These are phyloP conservation scores for Suhomyces maxii DNA, from an alignment of 1,139 yeast genomes.

Conservation along the genomic window DNA sequence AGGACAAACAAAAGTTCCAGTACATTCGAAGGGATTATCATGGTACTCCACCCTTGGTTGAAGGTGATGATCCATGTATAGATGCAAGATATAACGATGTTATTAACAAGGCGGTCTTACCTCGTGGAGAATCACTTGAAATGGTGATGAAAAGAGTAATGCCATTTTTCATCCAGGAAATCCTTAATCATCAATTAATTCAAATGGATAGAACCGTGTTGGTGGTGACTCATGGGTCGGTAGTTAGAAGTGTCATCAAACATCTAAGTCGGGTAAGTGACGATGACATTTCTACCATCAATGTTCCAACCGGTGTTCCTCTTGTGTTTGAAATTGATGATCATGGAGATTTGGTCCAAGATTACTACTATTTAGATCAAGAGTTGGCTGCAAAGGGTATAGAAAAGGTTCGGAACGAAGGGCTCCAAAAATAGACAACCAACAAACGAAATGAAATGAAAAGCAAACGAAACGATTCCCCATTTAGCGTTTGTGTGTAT, in stretches of 20 bases:
- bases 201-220: slow-evolving; percentile 49
- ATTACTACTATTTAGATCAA: slow-evolving; percentile 66
- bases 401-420: slow-evolving; percentile 63
- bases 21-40: slow-evolving; percentile 64
- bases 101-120: slow-evolving; percentile 35
- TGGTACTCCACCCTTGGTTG: slow-evolving; percentile 64
- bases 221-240: slow-evolving; percentile 75
- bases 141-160: slow-evolving; percentile 64
- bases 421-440: slow-evolving; percentile 21
- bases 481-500: neutral
- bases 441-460: neutral
- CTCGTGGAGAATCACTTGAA: slow-evolving; percentile 67
- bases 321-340: slow-evolving; percentile 56
- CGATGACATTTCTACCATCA: slow-evolving; percentile 61
- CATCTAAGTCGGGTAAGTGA: slow-evolving; percentile 57
- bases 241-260: slow-evolving; percentile 68
- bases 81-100: slow-evolving; percentile 48
- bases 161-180: slow-evolving; percentile 51
- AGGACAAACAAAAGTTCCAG: slow-evolving; percentile 60
- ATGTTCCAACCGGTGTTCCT: slow-evolving; percentile 80
- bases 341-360: slow-evolving; percentile 40
- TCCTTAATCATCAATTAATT: slow-evolving; percentile 35
- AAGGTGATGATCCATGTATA: slow-evolving; percentile 31
- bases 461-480: neutral
- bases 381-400: slow-evolving; percentile 66